Percentiles rank a stretch among this genome's conserved stretches.
Evolutionary conservation across 257 asterid species (phyloP).

Genomic region (Rauvolfia tetraphylla): DNA sequence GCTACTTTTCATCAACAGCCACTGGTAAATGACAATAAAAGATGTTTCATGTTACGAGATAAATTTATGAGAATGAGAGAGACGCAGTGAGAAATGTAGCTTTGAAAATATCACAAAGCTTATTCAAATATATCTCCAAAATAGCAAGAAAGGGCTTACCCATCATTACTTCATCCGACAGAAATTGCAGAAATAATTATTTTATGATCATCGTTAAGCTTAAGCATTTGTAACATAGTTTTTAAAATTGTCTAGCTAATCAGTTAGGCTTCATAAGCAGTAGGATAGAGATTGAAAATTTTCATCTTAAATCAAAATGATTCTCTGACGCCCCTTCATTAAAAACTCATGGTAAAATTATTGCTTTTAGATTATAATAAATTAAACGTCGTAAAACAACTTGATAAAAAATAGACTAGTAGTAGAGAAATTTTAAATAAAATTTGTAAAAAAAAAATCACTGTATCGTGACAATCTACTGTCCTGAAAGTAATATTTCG

Average conservation of each 20-base stretch:
- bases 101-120: background rate
- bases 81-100: too few relatives aligned
- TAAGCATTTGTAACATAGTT: background rate
- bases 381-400: too few relatives aligned
- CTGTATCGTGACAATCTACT: too few relatives aligned
- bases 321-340: background rate
- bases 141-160: slow-evolving; percentile 12
- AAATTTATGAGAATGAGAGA: background rate
- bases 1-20: background rate
- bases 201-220: background rate
- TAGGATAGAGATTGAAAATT: background rate
- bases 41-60: background rate
- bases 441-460: too few relatives aligned
- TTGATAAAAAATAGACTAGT: too few relatives aligned
- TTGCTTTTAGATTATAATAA: too few relatives aligned
- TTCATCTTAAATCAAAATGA: background rate
- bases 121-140: background rate
- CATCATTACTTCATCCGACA: slow-evolving; percentile 1
- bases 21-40: background rate
- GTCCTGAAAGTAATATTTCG: too few relatives aligned
- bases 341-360: background rate
- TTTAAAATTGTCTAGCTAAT: background rate
- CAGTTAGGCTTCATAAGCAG: background rate
- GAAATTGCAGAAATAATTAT: slow-evolving; percentile 26
- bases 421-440: too few relatives aligned